A percentile compares a stretch with the other conserved stretches of the same genome.
phyloP scores from a whole-genome alignment of 352 stramenopile species.

The Globisporangium abappressorium region DNA sequence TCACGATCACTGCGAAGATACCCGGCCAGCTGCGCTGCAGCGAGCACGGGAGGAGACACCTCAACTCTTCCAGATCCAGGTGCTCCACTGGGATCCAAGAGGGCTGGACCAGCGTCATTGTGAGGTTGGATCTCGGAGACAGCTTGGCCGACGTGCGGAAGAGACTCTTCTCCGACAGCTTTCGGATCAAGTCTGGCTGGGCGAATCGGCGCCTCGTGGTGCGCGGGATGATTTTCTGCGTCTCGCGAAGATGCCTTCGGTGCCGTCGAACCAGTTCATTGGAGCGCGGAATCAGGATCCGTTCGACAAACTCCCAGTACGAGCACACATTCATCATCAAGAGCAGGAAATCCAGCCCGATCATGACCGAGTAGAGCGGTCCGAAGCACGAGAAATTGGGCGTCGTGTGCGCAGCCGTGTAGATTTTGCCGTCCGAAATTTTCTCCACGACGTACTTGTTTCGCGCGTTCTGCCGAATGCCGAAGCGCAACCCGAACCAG shows the following conservation, averaged over 20 bases:
- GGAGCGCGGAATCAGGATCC: constrained; percentile 16
- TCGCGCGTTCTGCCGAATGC: constrained; percentile 24
- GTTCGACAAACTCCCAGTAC: constrained; percentile 18
- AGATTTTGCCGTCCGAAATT: neutral
- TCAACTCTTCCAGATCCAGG: constrained; percentile 14
- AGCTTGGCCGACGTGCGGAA: constrained; percentile 4
- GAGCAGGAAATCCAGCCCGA: constrained; percentile 22
- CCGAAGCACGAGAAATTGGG: constrained; percentile 26
- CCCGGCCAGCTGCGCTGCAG: constrained; percentile 41
- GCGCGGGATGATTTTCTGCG: constrained; percentile 6
- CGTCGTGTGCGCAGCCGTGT: constrained; percentile 10
- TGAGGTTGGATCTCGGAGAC: neutral
- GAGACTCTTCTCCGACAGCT: neutral
- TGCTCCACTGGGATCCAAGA: constrained; percentile 18
- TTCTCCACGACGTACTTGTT: constrained; percentile 15
- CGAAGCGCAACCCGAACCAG: constrained; percentile 18
- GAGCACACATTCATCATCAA: constrained; percentile 21
- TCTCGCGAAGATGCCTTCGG: constrained; percentile 9
- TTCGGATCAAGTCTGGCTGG: neutral
- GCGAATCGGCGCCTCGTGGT: constrained; percentile 7
- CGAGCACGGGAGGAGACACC: constrained; percentile 23
- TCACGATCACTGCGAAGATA: constrained; percentile 26
- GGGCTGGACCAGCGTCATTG: neutral
- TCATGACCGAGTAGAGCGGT: constrained; percentile 28
- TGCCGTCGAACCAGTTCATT: constrained; percentile 16